A percentile compares a stretch with the other conserved stretches of the same genome.
These are phyloP conservation scores for Pythium rhizo-oryzae DNA, from an alignment of 352 stramenopile genomes.

Conservation along the genomic window DNA sequence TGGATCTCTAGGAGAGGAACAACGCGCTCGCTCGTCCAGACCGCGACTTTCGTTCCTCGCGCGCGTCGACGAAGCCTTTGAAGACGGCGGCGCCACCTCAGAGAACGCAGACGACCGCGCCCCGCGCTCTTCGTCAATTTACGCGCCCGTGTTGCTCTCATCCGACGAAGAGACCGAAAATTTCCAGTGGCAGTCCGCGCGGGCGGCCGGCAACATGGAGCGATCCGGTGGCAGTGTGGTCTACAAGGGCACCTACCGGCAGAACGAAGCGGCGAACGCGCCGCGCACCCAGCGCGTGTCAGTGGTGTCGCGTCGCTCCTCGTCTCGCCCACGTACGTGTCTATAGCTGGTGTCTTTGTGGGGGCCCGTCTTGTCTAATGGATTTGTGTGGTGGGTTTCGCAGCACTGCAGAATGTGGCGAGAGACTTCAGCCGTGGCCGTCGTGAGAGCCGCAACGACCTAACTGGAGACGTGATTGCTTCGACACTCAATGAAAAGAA, in stretches of 20 bases:
- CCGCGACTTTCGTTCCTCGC: background rate
- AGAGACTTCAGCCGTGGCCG: background rate
- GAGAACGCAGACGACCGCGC: background rate
- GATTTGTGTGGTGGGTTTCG: background rate
- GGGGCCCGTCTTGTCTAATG: background rate
- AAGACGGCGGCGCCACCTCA: no score
- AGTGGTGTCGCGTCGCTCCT: background rate
- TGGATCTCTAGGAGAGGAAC: background rate
- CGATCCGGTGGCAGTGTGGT: background rate
- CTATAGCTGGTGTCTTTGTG: background rate
- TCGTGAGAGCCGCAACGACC: background rate
- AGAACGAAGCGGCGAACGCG: background rate
- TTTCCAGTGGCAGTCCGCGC: background rate
- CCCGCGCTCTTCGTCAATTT: background rate
- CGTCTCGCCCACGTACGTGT: conserved; percentile 9
- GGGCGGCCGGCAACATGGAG: background rate
- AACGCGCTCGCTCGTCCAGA: background rate
- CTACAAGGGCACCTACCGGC: background rate
- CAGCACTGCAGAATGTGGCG: conserved; percentile 13
- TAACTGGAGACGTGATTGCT: background rate
- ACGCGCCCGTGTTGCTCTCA: background rate
- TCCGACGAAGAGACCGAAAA: conserved; percentile 26
- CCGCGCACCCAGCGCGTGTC: background rate
- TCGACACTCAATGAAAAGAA: conserved; percentile 22
- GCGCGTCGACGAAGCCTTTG: conserved; percentile 3